Percentiles rank a stretch among this genome's conserved stretches.
These are phyloP conservation scores for Solanum neorickii DNA, from an alignment of 257 asterid genomes.

Conservation along the genomic window DNA sequence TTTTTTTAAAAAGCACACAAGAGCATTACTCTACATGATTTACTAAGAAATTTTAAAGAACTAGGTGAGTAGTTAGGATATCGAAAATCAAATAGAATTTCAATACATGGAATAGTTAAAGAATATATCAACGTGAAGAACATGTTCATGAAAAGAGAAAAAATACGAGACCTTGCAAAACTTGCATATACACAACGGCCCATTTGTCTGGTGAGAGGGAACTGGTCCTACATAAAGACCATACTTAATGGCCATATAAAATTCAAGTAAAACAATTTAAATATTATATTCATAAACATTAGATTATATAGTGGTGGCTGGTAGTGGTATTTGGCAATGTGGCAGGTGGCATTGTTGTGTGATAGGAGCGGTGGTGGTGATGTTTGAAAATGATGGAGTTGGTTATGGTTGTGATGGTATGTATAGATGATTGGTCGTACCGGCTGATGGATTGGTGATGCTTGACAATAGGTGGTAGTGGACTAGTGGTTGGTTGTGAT, in stretches of 20 bases:
- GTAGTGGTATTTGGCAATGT: neutral
- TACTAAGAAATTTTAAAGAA: neutral
- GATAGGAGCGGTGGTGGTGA: neutral
- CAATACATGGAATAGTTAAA: neutral
- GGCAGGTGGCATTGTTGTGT: neutral
- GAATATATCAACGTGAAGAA: neutral
- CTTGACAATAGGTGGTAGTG: neutral
- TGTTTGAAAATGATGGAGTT: neutral
- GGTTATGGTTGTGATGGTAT: neutral
- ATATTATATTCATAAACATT: neutral
- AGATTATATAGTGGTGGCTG: neutral
- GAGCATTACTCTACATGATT: neutral
- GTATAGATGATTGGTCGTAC: neutral
- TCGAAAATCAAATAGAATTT: neutral
- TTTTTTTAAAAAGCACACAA: neutral
- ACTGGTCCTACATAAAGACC: neutral
- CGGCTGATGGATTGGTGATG: neutral
- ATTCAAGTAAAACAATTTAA: neutral
- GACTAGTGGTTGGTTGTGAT: neutral
- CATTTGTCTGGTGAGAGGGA: neutral
- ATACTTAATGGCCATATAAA: neutral
- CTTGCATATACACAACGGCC: neutral
- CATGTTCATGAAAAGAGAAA: neutral
- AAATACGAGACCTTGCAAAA: neutral
- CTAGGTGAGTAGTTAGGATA: neutral